Evolutionary conservation across 1,139 yeast genomes (phyloP), one percentile per base, ranked within the genome.

Genomic region (Scheffersomyces parashehatae): DNA sequence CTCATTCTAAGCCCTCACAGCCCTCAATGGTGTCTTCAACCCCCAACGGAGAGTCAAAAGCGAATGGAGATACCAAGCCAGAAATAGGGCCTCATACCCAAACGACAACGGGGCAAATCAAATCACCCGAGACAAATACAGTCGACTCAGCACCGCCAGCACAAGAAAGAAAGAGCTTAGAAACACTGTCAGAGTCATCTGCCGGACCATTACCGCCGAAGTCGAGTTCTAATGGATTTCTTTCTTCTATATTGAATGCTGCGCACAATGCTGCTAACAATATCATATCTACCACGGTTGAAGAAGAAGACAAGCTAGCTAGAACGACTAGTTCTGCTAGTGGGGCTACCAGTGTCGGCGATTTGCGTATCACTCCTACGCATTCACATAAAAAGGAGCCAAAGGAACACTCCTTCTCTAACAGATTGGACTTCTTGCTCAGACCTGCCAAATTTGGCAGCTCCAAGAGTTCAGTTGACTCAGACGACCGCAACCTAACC

Each of bases 221-320:
- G 36, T 47, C 55, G n/a, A 53, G 51, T 26, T 51, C 56, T 38
- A 51, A 46, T 30, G 57, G 72, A 13, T 55, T 67, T 35, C 43
- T 67, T 20, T 60, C 68, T 2, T 55, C 67, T 7, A 53, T 67
- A 14, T 39, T 66, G 20, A 56, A 52, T 33, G 70, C 65, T 3
- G 70, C 70, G 5, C 66, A 64, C 36, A 58, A 57, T 43, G 65
- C 55, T 20, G 20, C 20, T 16, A 31, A 31, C 11, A 31, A 31
- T 31, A 45, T 47, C 28, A 31, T 26, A 36, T 43, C 50, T 11
- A 38, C 48, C 13, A 35, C 39, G 4, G 52, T 47, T 36, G 46
- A 45, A 15, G 48, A 47, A 28, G 41, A 37, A n/a, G 15, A 32
- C 8, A 31, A 31, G 34, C 5, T 31, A 5, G 34, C 34, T 5